Evolutionary conservation across 805 yeast species (phyloP), one percentile per base, ranked within the genome.

Genomic region (Ascoidea rubescens): DNA sequence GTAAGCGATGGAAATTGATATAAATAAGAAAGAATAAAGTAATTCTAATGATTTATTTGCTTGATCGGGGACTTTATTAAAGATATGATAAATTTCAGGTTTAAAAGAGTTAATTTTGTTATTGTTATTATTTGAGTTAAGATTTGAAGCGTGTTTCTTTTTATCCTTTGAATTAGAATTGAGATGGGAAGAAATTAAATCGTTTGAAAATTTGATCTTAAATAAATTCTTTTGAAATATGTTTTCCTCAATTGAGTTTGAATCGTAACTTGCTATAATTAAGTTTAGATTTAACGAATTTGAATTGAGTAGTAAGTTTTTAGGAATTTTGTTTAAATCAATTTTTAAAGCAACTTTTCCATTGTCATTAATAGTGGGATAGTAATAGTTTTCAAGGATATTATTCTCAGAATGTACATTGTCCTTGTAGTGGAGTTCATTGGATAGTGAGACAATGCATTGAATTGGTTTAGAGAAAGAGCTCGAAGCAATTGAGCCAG

Each of bases 81-180:
- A 55, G 31, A 52, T 48, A 32, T 55, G 58, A 28, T 30, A 21
- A 14, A 55, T 54, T 47, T 53, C 56, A 17, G 55, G 53, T 46
- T 55, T 52, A 17, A 30, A 17, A 7, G 33, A 8, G 4, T 37
- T 37, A 37, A 10, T 14, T 10, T 37, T 37, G 14, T 37, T 37
- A 37, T 37, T 37, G 14, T 8, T 10, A 10, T 37, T 14, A 37
- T 37, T 37, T 10, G 14, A 37, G 8, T 37, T 37, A 14, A 4
- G 14, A 2, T 37, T 10, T 10, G 2, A 10, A 10, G 8, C 3
- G 3, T 21, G 28, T 21, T 21, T 21, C 28, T 21, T 21, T 21
- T 21, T 21, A 21, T 21, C 28, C 28, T 21, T 21, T 21, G 28
- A 21, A 37, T 37, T 37, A 37, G 14, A 37, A 10, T 37, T 37